Base-by-base conservation (phyloP, 2,329 filamentous ascomycete species). In the Xylariaceae sp. region DNA sequence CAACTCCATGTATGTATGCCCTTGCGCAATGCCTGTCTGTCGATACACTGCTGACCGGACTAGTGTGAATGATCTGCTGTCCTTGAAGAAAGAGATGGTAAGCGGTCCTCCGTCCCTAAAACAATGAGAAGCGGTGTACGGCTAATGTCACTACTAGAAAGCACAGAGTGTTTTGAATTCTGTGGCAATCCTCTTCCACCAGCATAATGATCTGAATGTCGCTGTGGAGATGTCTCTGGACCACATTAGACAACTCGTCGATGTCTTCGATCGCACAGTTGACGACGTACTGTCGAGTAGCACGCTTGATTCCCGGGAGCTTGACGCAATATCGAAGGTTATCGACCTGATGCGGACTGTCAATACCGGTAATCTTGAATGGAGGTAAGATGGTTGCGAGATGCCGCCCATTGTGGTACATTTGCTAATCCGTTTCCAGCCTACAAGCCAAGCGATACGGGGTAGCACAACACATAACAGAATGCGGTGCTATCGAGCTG, bases 1-100 rank as follows among this genome's bases (percentile, higher is more conserved):
- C 29, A 68, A 64, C 27, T 68, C 64, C 0, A 64, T 67, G 64
- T 66, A 63, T 20, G 62, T 45, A 10, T 18, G 23, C 16, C 9
- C 16, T 9, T 2, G 18, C 15, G 9, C 6, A 16, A 27, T 15
- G 11, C 15, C 6, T 36, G 8, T 8, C 8, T 30, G 8, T 10
- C 3, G 9, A 13, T 9, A 5, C 8, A 24, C 16, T n/a, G 20
- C 53, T 64, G 18, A 64, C 5, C 13, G 3, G 3, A 29, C 8
- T 18, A 67, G 64, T n/a, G 52, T 67, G 6, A 67, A 68, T 21
- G 64, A 67, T 32, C 35, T 67, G 5, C 18, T 67, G 16, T 68
- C 65, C 1, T 58, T 67, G 24, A 67, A 64, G 44, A 66, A 68
- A 39, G 64, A 66, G 35, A 64, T 66, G 58, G 63, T 65, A 59